Conservation (phyloP, 179 eudicot species). For the Carnegiea gigantea region DNA sequence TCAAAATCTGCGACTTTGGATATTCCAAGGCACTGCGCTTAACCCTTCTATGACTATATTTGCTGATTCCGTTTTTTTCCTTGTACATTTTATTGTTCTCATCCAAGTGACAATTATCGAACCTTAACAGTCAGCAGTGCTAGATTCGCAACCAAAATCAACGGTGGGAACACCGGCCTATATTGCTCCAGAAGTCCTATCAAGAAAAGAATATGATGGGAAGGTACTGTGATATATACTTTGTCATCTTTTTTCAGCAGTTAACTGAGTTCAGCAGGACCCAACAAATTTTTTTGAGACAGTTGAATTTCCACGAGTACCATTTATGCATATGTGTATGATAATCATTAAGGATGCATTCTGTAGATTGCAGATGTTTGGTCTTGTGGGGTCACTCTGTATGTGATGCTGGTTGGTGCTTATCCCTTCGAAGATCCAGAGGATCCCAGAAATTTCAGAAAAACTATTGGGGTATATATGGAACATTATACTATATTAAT, state of each 20-base stretch:
- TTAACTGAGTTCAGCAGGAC: neutral
- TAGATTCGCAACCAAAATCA: conserved; percentile 90
- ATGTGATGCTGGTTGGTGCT: conserved; percentile 90
- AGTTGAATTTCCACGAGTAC: conserved; percentile 1
- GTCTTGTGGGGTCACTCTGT: conserved; percentile 96
- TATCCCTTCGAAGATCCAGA: conserved; percentile 93
- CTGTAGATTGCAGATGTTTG: conserved; percentile 92
- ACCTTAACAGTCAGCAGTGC: conserved; percentile 58
- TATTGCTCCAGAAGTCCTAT: conserved; percentile 90
- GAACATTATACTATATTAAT: neutral
- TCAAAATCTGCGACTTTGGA: conserved; percentile 93
- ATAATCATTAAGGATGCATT: neutral
- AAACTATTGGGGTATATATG: conserved; percentile 52
- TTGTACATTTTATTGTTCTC: neutral
- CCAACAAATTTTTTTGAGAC: neutral
- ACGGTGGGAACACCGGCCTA: conserved; percentile 95
- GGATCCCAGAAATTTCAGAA: conserved; percentile 77
- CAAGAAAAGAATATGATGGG: conserved; percentile 80
- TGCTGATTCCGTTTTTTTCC: neutral
- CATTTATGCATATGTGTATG: neutral
- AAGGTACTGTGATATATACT: conserved; percentile 42
- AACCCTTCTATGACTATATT: neutral
- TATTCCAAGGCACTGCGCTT: conserved; percentile 64
- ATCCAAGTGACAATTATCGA: neutral
- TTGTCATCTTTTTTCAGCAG: neutral